These are phyloP conservation scores for Schizothecium vesticola DNA, from an alignment of 495 filamentous ascomycete genomes.

Conservation along the genomic window DNA sequence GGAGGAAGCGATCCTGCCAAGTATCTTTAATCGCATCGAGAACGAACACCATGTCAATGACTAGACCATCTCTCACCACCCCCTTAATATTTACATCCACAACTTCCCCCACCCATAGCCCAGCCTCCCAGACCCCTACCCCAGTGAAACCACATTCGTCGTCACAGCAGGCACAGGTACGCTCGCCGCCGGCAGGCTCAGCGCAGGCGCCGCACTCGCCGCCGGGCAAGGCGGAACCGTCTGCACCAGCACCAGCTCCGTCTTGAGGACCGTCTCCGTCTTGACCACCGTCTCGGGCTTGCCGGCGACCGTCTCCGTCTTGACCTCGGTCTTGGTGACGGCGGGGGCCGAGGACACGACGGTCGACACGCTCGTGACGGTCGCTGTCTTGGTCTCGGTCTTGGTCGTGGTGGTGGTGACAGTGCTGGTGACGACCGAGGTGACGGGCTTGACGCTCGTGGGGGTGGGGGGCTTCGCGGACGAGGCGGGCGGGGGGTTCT, in stretches of 20 bases:
- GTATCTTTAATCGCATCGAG: background rate
- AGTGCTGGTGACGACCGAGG: background rate
- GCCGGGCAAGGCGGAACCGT: background rate
- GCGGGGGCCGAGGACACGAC: background rate
- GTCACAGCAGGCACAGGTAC: background rate
- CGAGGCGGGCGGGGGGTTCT: background rate
- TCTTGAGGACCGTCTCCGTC: background rate
- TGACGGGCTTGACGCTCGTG: background rate
- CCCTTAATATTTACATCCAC: background rate
- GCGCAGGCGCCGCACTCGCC: background rate
- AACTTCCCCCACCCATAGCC: background rate
- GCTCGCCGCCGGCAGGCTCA: background rate
- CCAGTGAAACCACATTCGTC: background rate
- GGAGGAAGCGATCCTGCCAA: background rate
- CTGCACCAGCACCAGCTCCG: background rate
- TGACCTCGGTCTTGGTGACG: background rate
- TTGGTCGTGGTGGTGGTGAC: background rate
- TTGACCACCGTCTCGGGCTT: background rate
- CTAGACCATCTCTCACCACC: background rate
- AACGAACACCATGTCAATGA: background rate
- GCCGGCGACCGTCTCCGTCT: background rate
- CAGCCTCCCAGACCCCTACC: background rate
- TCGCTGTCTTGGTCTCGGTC: slow-evolving; percentile 4
- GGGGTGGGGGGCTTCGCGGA: background rate
- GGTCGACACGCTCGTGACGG: background rate